phyloP scores from a whole-genome alignment of 2,329 filamentous ascomycete species.

The Cordyceps cicadae region DNA sequence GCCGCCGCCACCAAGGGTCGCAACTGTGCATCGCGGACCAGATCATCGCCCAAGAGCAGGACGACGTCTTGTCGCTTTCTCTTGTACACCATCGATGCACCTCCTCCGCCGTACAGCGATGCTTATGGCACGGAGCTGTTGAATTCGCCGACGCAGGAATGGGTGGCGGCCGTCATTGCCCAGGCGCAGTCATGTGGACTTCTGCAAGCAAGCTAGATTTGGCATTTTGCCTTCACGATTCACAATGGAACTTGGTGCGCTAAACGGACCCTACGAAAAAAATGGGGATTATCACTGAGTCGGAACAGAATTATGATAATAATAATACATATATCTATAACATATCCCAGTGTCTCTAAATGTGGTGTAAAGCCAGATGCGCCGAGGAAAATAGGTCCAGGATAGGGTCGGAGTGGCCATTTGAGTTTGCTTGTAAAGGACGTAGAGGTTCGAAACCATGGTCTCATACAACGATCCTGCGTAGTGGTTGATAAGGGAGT shows the following conservation, averaged over 20 bases:
- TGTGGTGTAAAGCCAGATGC: background rate
- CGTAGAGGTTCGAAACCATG: background rate
- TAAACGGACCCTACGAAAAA: background rate
- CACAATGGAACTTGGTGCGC: no score
- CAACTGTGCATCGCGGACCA: background rate
- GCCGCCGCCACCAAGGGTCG: no score
- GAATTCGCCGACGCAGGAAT: conserved; percentile 1
- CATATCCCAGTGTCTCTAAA: background rate
- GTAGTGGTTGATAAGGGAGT: background rate
- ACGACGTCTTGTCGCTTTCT: background rate
- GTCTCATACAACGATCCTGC: background rate
- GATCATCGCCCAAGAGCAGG: no score
- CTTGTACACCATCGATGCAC: background rate
- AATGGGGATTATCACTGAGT: background rate
- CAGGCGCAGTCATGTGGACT: background rate
- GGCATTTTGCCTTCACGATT: background rate
- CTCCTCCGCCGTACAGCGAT: background rate
- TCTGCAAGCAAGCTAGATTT: background rate
- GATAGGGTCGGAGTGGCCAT: background rate
- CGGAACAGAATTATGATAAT: background rate
- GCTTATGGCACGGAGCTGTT: background rate
- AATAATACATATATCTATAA: background rate
- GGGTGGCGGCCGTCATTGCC: conserved; percentile 1
- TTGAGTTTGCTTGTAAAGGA: background rate
- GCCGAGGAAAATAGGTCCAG: background rate